Conservation (phyloP, 805 yeast genomes). For the Lachancea thermotolerans region DNA sequence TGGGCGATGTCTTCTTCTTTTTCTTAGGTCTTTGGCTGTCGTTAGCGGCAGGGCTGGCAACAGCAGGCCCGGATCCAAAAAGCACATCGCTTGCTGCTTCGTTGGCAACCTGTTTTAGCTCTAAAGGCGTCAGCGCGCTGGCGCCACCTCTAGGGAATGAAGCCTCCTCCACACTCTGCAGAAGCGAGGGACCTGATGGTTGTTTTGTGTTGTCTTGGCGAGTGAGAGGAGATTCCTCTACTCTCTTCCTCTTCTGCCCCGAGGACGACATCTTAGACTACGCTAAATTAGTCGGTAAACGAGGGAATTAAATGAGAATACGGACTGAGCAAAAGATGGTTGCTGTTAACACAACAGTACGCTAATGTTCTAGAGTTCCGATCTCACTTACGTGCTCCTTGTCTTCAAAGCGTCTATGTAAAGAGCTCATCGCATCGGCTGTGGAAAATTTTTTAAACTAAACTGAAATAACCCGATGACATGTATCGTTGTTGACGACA, state of each 20-base stretch:
- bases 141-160: constrained; percentile 95
- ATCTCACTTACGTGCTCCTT: too few relatives aligned
- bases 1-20: constrained; percentile 34
- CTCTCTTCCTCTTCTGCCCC: constrained; percentile 41
- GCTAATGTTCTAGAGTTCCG: too few relatives aligned
- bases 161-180: constrained; percentile 33
- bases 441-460: constrained; percentile 10
- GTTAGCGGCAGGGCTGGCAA: constrained; percentile 15
- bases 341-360: too few relatives aligned
- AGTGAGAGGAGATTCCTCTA: constrained; percentile 38
- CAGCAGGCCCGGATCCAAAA: constrained; percentile 36
- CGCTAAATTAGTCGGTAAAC: neutral
- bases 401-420: neutral
- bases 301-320: neutral
- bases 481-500: neutral
- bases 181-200: constrained; percentile 33
- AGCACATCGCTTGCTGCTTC: constrained; percentile 87
- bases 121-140: constrained; percentile 78
- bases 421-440: constrained; percentile 18
- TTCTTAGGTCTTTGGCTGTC: constrained; percentile 32
- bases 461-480: constrained; percentile 1
- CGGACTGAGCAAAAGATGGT: neutral
- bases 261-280: constrained; percentile 9
- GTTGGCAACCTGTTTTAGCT: constrained; percentile 84
- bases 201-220: constrained; percentile 37